These are phyloP conservation scores for Buddleja alternifolia DNA, from an alignment of 257 asterid species.

Conservation along the genomic window DNA sequence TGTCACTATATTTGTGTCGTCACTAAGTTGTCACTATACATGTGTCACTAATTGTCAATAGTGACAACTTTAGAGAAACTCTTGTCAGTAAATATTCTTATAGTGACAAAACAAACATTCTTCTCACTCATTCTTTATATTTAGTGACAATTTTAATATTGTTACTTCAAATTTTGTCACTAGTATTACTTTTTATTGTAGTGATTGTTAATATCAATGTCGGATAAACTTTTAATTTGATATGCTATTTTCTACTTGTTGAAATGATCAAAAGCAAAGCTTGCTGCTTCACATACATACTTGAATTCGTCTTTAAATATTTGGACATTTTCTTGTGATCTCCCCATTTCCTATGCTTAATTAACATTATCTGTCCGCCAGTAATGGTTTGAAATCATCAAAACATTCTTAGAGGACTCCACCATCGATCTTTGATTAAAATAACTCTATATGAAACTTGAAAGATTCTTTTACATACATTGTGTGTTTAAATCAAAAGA, in stretches of 20 bases:
- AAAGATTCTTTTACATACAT: neutral
- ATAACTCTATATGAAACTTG: neutral
- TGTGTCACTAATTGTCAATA: no score
- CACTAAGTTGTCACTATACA: no score
- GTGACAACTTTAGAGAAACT: no score
- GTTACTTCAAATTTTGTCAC: no score
- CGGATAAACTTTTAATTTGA: neutral
- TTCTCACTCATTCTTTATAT: no score
- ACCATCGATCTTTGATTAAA: neutral
- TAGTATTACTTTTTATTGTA: no score
- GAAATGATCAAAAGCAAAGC: neutral
- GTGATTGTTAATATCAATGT: constrained; percentile 22
- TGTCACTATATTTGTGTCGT: no score
- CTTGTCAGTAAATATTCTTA: no score
- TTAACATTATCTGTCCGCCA: neutral
- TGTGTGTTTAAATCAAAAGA: no score
- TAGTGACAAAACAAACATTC: no score
- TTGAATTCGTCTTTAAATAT: no score
- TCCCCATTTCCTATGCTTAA: neutral
- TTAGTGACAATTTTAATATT: no score
- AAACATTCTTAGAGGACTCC: neutral
- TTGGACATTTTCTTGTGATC: neutral
- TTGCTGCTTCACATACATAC: constrained; percentile 11
- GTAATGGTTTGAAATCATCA: constrained; percentile 10
- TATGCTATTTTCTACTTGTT: neutral